phyloP scores from a whole-genome alignment of 371 early-diverging fungal genomes.

The Parasitella parasitica region DNA sequence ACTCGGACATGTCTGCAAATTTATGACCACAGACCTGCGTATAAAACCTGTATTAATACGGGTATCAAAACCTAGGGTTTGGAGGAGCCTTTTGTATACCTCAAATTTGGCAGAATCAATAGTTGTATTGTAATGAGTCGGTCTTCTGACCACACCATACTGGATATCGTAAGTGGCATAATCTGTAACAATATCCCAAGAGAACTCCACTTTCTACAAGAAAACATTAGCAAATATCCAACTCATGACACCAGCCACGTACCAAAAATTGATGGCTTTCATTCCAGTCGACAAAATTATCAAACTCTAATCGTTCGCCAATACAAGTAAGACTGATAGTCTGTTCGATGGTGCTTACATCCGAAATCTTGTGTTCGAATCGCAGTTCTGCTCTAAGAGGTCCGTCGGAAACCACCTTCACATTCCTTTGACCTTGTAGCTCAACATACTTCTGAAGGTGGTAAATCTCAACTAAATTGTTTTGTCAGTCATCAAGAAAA shows the following conservation, averaged over 20 bases:
- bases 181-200: slow-evolving; percentile 81
- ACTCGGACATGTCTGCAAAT: slow-evolving; percentile 92
- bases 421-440: slow-evolving; percentile 30
- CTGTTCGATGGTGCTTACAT: slow-evolving; percentile 70
- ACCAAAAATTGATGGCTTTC: slow-evolving; percentile 86
- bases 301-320: slow-evolving; percentile 81
- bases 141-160: slow-evolving; percentile 88
- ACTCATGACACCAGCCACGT: not conserved
- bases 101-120: slow-evolving; percentile 86
- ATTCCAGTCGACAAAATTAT: slow-evolving; percentile 85
- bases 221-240: not conserved
- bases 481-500: not conserved
- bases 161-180: slow-evolving; percentile 94
- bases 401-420: slow-evolving; percentile 32
- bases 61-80: no score
- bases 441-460: slow-evolving; percentile 43
- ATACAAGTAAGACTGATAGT: slow-evolving; percentile 65
- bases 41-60: no score
- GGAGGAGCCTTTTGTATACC: no score
- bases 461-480: slow-evolving; percentile 41
- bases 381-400: slow-evolving; percentile 60
- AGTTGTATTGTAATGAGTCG: slow-evolving; percentile 92
- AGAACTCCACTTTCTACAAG: slow-evolving; percentile 85
- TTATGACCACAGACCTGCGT: slow-evolving; percentile 82
- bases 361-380: slow-evolving; percentile 64